Base-by-base conservation (phyloP, 495 filamentous ascomycete species). In the Neurospora sp. region DNA sequence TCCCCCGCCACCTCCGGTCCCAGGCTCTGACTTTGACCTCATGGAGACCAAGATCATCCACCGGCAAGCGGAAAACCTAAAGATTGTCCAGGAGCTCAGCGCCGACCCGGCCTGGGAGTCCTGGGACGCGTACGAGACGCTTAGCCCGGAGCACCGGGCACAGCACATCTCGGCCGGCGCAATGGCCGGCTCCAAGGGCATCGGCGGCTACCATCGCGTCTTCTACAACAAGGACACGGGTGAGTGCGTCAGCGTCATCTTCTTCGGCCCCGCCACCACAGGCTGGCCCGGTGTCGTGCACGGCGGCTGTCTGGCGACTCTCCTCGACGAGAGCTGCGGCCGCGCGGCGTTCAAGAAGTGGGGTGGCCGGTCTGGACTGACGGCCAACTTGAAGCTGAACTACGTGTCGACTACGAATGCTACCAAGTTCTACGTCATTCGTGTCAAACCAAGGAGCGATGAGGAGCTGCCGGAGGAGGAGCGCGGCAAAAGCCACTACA, bases 251-350 rank as follows among this genome's bases (percentile, higher is more conserved):
- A 80, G 73, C 19, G 82, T 95, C 19, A 83, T 94, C 21, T 91
- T 83, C 78, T 87, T 95, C 48, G 93, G 93, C 39, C 66, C 78
- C 1, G 88, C 84, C 17, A 77, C 90, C 28, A 83, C 88, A 39
- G 92, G 93, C 3, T 94, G 91, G 91, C 92, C 92, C n/a, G 87
- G 87, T 3, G 83, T 93, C 28, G 89, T 91, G 70, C 93, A 96
- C 81, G 93, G 93, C 21, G 93, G 93, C 21, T 84, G 86, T 3
- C 84, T 93, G 43, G 92, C 89, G 5, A 94, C 91, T 0, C 77
- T 94, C 9, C 79, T 94, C 39, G 91, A 93, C 79, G 93, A 96
- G 81, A 83, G 81, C 19, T 81, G 89, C 71, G 88, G 86, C 8
- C 78, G 88, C 31, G 85, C 84, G 48, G 88, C 88, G 17, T 82